A percentile compares a stretch with the other conserved stretches of the same genome.
Evolutionary conservation across 257 asterid genomes (phyloP).

Genomic region (Solanum gracilifrons): DNA sequence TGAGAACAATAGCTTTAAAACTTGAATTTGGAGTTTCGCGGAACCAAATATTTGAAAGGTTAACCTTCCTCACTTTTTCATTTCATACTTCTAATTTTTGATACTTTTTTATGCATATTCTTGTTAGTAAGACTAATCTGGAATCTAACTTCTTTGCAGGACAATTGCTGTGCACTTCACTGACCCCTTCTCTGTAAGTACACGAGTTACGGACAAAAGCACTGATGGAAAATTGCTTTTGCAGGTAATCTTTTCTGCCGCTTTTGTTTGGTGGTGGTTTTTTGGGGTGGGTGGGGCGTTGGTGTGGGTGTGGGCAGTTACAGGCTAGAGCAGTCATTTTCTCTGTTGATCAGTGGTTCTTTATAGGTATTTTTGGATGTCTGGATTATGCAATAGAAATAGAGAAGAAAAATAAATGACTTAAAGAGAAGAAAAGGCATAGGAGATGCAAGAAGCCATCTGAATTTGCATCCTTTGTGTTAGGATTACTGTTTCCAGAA

Average conservation of each 20-base stretch:
- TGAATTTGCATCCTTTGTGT: neutral
- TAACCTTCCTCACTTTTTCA: constrained; percentile 9
- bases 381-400: neutral
- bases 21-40: constrained; percentile 93
- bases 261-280: neutral
- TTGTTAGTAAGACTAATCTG: constrained; percentile 12
- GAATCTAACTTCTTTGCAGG: constrained; percentile 35
- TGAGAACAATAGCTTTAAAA: constrained; percentile 91
- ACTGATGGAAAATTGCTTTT: constrained; percentile 83
- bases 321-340: neutral
- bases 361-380: neutral
- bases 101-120: neutral
- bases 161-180: constrained; percentile 95
- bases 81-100: neutral
- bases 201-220: constrained; percentile 85
- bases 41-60: constrained; percentile 90
- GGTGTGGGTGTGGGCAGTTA: neutral
- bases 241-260: constrained; percentile 46
- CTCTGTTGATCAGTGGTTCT: neutral
- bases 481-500: neutral
- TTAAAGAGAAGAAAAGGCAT: neutral
- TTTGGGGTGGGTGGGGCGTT: neutral
- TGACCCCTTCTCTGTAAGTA: constrained; percentile 85
- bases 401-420: neutral
- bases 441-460: neutral